Percentiles rank a stretch among this genome's conserved stretches.
These are phyloP conservation scores for Rhodotorula sp. DNA, from an alignment of 1,284 basidiomycete genomes.

Conservation along the genomic window DNA sequence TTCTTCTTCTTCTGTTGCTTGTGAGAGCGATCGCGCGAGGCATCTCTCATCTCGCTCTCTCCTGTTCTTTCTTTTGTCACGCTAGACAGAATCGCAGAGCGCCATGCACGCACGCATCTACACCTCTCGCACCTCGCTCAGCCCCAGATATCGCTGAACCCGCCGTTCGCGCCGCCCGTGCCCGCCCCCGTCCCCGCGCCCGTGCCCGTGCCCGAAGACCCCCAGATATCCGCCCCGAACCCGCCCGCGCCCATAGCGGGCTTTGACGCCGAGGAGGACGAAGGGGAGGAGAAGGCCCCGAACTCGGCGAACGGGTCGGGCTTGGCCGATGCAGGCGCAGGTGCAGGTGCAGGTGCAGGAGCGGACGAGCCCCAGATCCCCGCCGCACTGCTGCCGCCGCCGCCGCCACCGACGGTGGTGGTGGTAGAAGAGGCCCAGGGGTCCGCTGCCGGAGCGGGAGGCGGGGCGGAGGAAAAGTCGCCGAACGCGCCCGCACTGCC, in stretches of 20 bases:
- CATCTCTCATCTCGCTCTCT: too few species aligned
- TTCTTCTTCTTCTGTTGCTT: too few species aligned
- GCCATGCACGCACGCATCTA: too few species aligned
- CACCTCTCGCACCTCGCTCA: background rate
- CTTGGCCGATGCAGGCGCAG: background rate
- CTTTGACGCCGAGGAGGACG: background rate
- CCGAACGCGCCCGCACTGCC: background rate
- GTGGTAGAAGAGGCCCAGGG: background rate
- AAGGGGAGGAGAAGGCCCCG: constrained; percentile 17
- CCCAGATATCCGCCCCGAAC: constrained; percentile 29
- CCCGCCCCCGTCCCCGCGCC: background rate
- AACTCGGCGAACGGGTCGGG: constrained; percentile 36
- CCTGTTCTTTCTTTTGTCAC: too few species aligned
- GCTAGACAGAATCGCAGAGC: too few species aligned
- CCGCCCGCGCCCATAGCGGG: background rate
- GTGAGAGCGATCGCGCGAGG: too few species aligned
- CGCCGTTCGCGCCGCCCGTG: constrained; percentile 5
- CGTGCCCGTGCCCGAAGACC: background rate
- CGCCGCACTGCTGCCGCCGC: background rate
- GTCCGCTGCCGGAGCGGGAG: background rate
- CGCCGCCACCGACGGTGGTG: background rate
- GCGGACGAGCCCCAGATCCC: constrained; percentile 20
- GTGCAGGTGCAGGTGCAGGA: background rate
- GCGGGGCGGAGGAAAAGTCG: background rate
- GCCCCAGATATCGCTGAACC: constrained; percentile 42